These are phyloP conservation scores for Alternaria infectoria DNA, from an alignment of 2,329 filamentous ascomycete genomes.

Conservation along the genomic window DNA sequence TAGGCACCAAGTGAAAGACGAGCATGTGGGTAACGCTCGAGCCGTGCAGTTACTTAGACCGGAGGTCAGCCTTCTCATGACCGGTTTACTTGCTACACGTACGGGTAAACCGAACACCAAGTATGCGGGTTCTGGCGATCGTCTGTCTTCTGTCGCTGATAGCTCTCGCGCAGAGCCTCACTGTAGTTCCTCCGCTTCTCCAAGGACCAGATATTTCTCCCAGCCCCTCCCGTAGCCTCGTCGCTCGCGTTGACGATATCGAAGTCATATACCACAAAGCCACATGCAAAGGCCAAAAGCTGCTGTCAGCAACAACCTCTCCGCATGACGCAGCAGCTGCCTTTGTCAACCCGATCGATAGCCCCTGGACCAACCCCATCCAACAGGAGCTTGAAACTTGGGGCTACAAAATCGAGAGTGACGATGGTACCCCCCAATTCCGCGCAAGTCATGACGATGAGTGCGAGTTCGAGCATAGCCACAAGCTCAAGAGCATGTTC, in stretches of 20 bases:
- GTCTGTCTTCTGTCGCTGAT: background rate
- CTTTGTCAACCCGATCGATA: constrained; percentile 13
- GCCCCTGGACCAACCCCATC: constrained; percentile 12
- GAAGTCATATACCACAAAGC: background rate
- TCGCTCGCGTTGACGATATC: background rate
- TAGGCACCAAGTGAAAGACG: background rate
- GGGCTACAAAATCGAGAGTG: constrained; percentile 14
- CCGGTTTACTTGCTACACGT: background rate
- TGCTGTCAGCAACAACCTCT: constrained; percentile 1
- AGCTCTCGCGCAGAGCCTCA: background rate
- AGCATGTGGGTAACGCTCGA: background rate
- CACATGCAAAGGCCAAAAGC: background rate
- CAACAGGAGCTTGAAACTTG: constrained; percentile 8
- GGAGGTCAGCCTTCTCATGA: background rate
- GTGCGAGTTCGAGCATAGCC: background rate
- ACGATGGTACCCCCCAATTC: constrained; percentile 1
- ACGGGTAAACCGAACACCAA: background rate
- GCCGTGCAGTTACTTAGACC: background rate
- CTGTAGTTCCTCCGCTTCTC: background rate
- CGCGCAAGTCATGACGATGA: background rate
- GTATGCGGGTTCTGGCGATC: background rate
- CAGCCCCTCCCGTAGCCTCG: background rate
- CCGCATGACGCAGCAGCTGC: background rate
- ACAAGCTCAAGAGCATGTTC: constrained; percentile 5
- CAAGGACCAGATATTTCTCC: background rate